Evolutionary conservation across 1,284 basidiomycete species (phyloP), one percentile per base, ranked within the genome.

Genomic region (Cryptococcus depauperatus): DNA sequence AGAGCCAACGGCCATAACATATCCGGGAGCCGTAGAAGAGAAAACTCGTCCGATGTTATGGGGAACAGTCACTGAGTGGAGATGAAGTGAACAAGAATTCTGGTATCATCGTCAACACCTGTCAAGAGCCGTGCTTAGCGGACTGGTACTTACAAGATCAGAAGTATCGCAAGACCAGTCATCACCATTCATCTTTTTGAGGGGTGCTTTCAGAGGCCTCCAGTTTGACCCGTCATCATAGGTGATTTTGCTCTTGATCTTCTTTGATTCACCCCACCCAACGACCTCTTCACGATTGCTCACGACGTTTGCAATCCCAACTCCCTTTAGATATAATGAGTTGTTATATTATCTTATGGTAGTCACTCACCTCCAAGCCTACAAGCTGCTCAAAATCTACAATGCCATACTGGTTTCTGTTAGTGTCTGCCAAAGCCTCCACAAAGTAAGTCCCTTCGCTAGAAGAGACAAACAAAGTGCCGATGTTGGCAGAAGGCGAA

Each of bases 1-100:
- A 0, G 81, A 86, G 5, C 93, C 93, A 2, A 98, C 90, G 27
- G 84, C 93, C 85, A 98, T 93, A 27, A 90, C 83, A 51, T 90
- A 79, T 0, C 93, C 93, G 0, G 93, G 92, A 0, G 92, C 92
- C 9, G 87, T 83, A 0, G 89, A 91, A 1, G 90, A 93, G 71
- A 97, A 97, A 19, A 96, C 79, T 19, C 85, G 81, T 0, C 93
- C 93, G 56, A 84, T 85, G 69, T 96, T 98, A 72, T 93, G 91
- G 2, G 86, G 83, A 6, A 79, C 76, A 0, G 90, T 89, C 22
- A 97, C 87, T 3, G 89, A 91, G 69, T 95, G 85, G 6, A 98
- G 74, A 64, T 97, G 92, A 0, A 97, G 75, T 0, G 88, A 82
- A 67, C 93, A 97, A 2, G 69, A 70, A n/a, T 48, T 37, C 54